Percentiles rank a stretch among this genome's conserved stretches.
Evolutionary conservation across 768 basidiomycete genomes (phyloP).

Genomic region (Auricularia cornea): DNA sequence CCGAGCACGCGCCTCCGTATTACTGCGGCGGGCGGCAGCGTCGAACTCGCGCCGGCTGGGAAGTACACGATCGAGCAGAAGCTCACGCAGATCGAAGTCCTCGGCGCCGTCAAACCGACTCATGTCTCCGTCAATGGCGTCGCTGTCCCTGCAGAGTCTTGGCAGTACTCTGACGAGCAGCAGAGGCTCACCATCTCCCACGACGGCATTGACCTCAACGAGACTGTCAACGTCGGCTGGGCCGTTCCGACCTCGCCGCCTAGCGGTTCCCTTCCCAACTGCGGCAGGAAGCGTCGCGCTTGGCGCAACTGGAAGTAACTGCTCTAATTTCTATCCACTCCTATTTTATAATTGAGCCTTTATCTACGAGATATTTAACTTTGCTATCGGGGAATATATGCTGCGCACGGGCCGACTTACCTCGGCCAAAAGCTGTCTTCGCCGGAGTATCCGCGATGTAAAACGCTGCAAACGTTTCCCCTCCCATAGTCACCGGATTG

Average conservation of each 20-base stretch:
- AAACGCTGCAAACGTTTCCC: too few species aligned
- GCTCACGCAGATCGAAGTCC: slow-evolving; percentile 46
- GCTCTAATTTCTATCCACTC: too few species aligned
- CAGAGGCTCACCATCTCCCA: not conserved
- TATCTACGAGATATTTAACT: too few species aligned
- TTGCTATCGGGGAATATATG: too few species aligned
- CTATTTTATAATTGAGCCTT: too few species aligned
- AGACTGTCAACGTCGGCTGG: not conserved
- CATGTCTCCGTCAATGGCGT: not conserved
- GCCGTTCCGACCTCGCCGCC: not conserved
- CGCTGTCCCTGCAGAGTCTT: not conserved
- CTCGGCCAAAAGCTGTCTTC: too few species aligned
- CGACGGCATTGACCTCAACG: not conserved
- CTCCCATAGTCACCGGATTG: too few species aligned
- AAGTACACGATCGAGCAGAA: slow-evolving; percentile 37
- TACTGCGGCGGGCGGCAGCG: slow-evolving; percentile 21
- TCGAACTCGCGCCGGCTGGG: slow-evolving; percentile 34
- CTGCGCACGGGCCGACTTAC: too few species aligned
- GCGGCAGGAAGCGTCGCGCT: too few species aligned
- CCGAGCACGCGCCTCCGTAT: slow-evolving; percentile 43
- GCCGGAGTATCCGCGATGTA: too few species aligned
- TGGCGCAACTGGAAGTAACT: too few species aligned
- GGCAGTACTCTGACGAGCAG: not conserved
- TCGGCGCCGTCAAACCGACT: slow-evolving; percentile 32
- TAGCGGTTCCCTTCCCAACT: too few species aligned